Evolutionary conservation across 148 eudicot genomes (phyloP).

Genomic region (Fagopyrum homotropicum): DNA sequence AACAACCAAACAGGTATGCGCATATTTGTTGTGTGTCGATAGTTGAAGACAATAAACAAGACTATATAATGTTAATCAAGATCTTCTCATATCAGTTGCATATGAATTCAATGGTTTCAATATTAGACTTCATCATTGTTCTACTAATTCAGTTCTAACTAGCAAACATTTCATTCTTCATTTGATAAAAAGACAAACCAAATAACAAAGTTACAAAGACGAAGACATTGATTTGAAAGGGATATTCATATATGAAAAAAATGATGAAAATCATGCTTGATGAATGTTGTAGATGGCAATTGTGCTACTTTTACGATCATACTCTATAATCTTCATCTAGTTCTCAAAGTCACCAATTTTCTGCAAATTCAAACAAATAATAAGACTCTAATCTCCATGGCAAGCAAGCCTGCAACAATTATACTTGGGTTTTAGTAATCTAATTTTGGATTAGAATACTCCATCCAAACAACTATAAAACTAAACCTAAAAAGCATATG

Average conservation of each 20-base stretch:
- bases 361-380: constrained; percentile 22
- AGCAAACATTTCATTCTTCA: too few relatives aligned
- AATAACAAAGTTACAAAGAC: not conserved
- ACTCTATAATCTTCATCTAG: constrained; percentile 88
- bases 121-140: too few relatives aligned
- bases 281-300: constrained; percentile 75
- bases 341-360: constrained; percentile 95
- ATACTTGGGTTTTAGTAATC: not conserved
- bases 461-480: not conserved
- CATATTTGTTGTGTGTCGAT: too few relatives aligned
- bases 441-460: not conserved
- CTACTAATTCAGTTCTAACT: too few relatives aligned
- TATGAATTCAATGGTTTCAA: too few relatives aligned
- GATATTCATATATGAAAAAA: not conserved
- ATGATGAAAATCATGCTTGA: constrained; percentile 18
- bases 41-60: too few relatives aligned
- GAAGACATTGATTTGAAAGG: not conserved
- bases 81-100: too few relatives aligned
- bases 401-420: not conserved
- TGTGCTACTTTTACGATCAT: constrained; percentile 61
- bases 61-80: too few relatives aligned
- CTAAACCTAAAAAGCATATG: not conserved
- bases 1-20: too few relatives aligned
- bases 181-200: too few relatives aligned
- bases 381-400: not conserved